Evolutionary conservation across 2,329 filamentous ascomycete species (phyloP), one percentile per base, ranked within the genome.

Genomic region (Cryoendolithus antarcticus): DNA sequence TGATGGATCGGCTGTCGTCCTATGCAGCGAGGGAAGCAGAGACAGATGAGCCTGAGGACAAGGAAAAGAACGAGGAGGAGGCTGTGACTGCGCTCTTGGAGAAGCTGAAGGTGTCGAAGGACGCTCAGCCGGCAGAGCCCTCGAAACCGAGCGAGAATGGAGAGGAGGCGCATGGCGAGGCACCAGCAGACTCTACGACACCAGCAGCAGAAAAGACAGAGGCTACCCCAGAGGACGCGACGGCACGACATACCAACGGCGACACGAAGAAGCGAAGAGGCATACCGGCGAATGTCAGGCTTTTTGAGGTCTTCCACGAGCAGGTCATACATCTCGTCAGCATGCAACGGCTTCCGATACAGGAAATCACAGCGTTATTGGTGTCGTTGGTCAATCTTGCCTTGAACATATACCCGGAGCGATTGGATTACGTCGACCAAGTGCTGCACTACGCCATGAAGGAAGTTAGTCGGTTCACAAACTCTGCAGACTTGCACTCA

Each of bases 281-380:
- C 12, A 83, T 86, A 48, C 80, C 81, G 1, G 72, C 79, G 38
- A 80, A 86, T 52, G 78, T 94, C 42, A 89, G 85, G 62, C 74
- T 98, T 15, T 96, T 96, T 60, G 88, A 96, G 62, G 85, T 96
- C 43, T 98, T 96, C 70, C 93, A 96, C 56, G 81, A 86, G 37
- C 91, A 96, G 61, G 91, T 96, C 45, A 82, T 93, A 56, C 88
- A 89, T 54, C 69, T 98, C 37, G 88, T 96, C 46, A 89, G 86
- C 62, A 84, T 83, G 38, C 86, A 95, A 55, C 80, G 86, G 49
- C 71, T 98, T 38, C 82, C 88, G 1, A 89, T 98, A 48, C 86
- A 93, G 60, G 93, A 98, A 58, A 93, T 84, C 11, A 91, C 94
- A 51, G 91, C 88, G 7, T 67, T 98, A 32, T 70, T 96, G 33